Conservation (phyloP, 1,284 basidiomycete genomes). For the Apiotrichum porosum region DNA sequence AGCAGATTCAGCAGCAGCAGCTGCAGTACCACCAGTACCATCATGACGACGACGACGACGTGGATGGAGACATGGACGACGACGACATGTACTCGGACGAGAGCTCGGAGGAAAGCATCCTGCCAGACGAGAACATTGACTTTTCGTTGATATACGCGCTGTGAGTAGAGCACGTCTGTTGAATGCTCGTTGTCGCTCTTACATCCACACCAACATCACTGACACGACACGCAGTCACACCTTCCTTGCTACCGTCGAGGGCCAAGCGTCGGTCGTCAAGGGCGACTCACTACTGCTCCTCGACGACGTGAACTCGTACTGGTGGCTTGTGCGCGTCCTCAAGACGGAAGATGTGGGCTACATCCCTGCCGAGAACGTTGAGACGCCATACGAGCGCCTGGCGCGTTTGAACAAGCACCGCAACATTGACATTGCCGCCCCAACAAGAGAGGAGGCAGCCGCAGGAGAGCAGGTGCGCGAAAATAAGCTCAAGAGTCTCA, state of each 20-base stretch:
- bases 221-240: slow-evolving; percentile 58
- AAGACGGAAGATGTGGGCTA: slow-evolving; percentile 99
- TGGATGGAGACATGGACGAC: slow-evolving; percentile 38
- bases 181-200: no score
- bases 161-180: slow-evolving; percentile 33
- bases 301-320: slow-evolving; percentile 95
- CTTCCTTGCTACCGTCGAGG: slow-evolving; percentile 91
- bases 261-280: slow-evolving; percentile 93
- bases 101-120: slow-evolving; percentile 47
- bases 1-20: slow-evolving; percentile 37
- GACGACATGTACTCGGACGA: slow-evolving; percentile 37
- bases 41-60: slow-evolving; percentile 13
- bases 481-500: slow-evolving; percentile 28
- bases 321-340: slow-evolving; percentile 94
- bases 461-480: slow-evolving; percentile 7
- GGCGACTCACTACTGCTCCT: slow-evolving; percentile 88
- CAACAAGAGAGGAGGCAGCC: slow-evolving; percentile 33
- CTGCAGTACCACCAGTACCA: slow-evolving; percentile 22
- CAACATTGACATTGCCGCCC: slow-evolving; percentile 75
- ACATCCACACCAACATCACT: background rate
- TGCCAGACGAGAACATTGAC: slow-evolving; percentile 53
- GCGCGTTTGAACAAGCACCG: slow-evolving; percentile 95
- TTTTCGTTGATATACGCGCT: slow-evolving; percentile 53
- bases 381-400: slow-evolving; percentile 93
- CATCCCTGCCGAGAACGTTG: slow-evolving; percentile 98